Evolutionary conservation across 2,329 filamentous ascomycete species (phyloP).

Genomic region (Sporothrix curviconia): DNA sequence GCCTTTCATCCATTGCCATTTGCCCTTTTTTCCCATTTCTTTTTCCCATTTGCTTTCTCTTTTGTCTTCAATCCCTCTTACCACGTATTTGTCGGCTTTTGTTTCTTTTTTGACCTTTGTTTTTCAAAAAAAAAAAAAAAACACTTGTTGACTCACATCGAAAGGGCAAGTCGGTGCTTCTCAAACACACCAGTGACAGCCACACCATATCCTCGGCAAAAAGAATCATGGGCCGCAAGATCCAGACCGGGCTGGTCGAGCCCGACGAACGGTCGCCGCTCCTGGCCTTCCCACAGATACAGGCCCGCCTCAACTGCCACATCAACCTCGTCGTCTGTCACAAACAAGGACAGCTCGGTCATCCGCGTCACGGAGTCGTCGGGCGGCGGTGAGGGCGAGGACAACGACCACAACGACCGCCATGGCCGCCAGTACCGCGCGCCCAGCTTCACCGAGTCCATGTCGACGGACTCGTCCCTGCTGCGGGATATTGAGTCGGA

Average conservation of each 20-base stretch:
- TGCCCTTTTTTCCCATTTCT: neutral
- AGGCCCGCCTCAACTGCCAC: neutral
- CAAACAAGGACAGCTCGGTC: neutral
- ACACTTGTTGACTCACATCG: neutral
- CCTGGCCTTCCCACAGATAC: neutral
- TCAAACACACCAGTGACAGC: neutral
- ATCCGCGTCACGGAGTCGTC: neutral
- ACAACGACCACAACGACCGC: neutral
- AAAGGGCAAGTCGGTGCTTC: neutral
- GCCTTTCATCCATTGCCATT: neutral
- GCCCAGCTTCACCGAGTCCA: constrained; percentile 6
- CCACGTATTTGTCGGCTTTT: neutral
- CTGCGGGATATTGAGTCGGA: constrained; percentile 16
- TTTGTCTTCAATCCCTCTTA: neutral
- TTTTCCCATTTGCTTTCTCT: neutral
- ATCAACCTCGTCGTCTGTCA: neutral
- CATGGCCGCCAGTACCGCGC: neutral
- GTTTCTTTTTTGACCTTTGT: neutral
- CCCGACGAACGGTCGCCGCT: constrained; percentile 15
- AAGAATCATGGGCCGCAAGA: neutral
- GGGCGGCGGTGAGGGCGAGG: neutral
- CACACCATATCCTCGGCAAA: neutral
- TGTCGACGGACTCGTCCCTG: constrained; percentile 15
- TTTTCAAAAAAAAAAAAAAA: too few species aligned
- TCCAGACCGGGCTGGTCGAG: neutral